phyloP scores from a whole-genome alignment of 768 basidiomycete species.

The Naganishia vaughanmartiniae region DNA sequence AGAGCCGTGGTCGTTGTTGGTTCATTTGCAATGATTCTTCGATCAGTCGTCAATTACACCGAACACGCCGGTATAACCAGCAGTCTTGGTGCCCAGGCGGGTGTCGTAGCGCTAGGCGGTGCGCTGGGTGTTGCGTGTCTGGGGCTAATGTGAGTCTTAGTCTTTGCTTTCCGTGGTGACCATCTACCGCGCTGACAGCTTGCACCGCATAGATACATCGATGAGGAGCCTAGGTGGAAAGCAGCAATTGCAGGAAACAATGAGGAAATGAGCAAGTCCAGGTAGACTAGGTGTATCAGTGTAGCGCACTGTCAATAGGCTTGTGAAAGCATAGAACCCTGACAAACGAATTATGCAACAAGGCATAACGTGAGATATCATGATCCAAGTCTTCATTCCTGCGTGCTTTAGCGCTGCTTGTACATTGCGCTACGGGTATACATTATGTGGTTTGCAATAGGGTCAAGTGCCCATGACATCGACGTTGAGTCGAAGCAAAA shows the following conservation, averaged over 20 bases:
- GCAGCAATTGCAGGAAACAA: neutral
- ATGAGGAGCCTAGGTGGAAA: conserved; percentile 13
- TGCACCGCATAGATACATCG: neutral
- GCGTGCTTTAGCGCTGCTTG: too few relatives aligned
- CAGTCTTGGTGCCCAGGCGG: neutral
- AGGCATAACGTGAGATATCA: too few relatives aligned
- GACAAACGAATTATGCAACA: neutral
- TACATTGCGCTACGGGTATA: too few relatives aligned
- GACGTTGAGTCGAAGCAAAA: too few relatives aligned
- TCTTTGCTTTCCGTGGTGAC: neutral
- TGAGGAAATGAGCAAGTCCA: neutral
- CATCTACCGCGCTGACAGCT: neutral
- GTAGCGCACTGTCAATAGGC: neutral
- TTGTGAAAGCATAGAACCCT: neutral
- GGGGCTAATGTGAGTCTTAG: conserved; percentile 5
- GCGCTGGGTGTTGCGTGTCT: neutral
- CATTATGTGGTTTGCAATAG: too few relatives aligned
- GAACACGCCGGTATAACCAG: neutral
- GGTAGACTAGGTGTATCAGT: neutral
- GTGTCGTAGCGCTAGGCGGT: conserved; percentile 1
- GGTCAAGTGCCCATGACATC: too few relatives aligned
- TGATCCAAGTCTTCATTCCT: too few relatives aligned
- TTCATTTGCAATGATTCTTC: neutral
- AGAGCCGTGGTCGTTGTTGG: neutral
- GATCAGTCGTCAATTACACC: neutral